Percentiles rank a stretch among this genome's conserved stretches.
These are phyloP conservation scores for Coemansia sp. DNA, from an alignment of 192 early-diverging fungal genomes.

Conservation along the genomic window DNA sequence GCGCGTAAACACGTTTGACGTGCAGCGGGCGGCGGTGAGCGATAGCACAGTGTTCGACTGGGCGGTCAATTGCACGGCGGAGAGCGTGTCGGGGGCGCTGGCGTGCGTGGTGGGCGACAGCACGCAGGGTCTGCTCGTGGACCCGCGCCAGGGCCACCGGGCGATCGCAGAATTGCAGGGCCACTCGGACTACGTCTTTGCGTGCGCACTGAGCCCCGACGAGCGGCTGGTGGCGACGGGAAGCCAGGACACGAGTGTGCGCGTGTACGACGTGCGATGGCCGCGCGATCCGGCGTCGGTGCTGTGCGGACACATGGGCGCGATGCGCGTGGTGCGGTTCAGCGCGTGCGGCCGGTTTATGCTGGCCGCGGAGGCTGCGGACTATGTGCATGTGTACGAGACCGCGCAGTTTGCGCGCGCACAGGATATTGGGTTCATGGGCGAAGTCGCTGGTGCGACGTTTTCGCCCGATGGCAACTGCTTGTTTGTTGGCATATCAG, in stretches of 20 bases:
- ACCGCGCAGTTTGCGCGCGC: slow-evolving; percentile 6
- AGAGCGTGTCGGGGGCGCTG: slow-evolving; percentile 14
- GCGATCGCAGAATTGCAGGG: slow-evolving; percentile 23
- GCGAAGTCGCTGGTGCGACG: slow-evolving; percentile 41
- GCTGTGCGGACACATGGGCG: slow-evolving; percentile 38
- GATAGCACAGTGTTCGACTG: slow-evolving; percentile 17
- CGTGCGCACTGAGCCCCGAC: slow-evolving; percentile 45
- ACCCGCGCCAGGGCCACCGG: slow-evolving; percentile 14
- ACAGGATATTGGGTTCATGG: slow-evolving; percentile 50
- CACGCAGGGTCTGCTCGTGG: slow-evolving; percentile 22
- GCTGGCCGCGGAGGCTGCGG: slow-evolving; percentile 45
- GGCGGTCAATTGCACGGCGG: slow-evolving; percentile 46
- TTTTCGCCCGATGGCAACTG: slow-evolving; percentile 49
- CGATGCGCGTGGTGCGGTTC: slow-evolving; percentile 44
- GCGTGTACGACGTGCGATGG: slow-evolving; percentile 51
- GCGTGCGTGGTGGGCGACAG: slow-evolving; percentile 50
- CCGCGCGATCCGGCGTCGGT: slow-evolving; percentile 19
- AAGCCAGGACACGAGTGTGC: slow-evolving; percentile 48
- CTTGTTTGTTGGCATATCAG: slow-evolving; percentile 42
- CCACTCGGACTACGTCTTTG: slow-evolving; percentile 46
- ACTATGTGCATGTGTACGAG: slow-evolving; percentile 51
- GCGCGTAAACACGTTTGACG: slow-evolving; percentile 16
- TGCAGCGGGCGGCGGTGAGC: neutral
- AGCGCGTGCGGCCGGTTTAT: slow-evolving; percentile 40
- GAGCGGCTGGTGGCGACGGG: slow-evolving; percentile 46